phyloP scores from a whole-genome alignment of 352 stramenopile genomes.

The Phytophthora sansomeana region DNA sequence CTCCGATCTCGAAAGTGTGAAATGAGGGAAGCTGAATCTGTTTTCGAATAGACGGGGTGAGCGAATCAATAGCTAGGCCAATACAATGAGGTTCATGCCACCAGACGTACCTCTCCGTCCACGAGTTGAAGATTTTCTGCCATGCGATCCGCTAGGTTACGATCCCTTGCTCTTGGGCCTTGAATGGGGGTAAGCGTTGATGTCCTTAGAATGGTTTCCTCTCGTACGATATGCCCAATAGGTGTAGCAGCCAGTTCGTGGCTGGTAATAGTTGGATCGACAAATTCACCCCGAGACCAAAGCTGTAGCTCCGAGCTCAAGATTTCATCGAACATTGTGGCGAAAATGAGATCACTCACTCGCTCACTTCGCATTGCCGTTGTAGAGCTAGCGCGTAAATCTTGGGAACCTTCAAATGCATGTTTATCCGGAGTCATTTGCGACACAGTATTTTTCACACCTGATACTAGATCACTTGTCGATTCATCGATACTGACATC shows the following conservation, averaged over 20 bases:
- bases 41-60: neutral
- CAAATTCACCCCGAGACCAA: conserved; percentile 14
- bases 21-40: conserved; percentile 35
- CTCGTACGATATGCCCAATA: neutral
- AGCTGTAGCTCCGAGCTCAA: conserved; percentile 27
- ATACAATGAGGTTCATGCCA: neutral
- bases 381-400: neutral
- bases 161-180: conserved; percentile 6
- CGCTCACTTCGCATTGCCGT: conserved; percentile 12
- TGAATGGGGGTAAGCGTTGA: neutral
- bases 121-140: conserved; percentile 28
- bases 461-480: neutral
- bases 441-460: neutral
- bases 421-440: neutral
- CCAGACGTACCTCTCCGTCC: conserved; percentile 20
- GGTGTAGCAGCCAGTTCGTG: neutral
- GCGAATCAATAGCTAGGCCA: neutral
- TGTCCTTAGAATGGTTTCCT: neutral
- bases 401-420: neutral
- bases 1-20: neutral
- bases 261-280: neutral
- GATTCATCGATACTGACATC: neutral
- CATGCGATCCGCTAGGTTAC: conserved; percentile 4
- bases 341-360: conserved; percentile 27
- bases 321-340: conserved; percentile 17